A percentile compares a stretch with the other conserved stretches of the same genome.
These are phyloP conservation scores for Antitrichia curtipendula DNA, from an alignment of 225 moss, liverwort and hornwort species.

Conservation along the genomic window DNA sequence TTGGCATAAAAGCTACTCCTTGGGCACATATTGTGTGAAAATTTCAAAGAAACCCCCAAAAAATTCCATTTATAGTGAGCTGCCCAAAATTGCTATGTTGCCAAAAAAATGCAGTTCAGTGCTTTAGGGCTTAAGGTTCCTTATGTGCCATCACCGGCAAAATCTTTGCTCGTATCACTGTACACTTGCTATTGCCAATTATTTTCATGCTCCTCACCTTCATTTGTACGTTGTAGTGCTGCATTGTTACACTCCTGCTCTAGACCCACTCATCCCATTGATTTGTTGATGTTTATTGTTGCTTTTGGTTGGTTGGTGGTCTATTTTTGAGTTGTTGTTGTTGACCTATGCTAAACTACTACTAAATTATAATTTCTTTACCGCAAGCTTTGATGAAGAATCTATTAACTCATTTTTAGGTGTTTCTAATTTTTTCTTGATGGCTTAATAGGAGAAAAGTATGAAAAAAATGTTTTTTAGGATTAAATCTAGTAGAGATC, in stretches of 20 bases:
- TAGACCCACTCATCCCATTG: fast-evolving
- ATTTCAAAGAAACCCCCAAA: too few relatives aligned
- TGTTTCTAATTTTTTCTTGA: neutral
- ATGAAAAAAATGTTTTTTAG: neutral
- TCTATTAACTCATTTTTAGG: fast-evolving
- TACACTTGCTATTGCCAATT: fast-evolving
- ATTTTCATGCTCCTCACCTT: neutral
- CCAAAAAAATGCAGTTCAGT: too few relatives aligned
- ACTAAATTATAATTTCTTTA: fast-evolving
- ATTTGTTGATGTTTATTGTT: neutral
- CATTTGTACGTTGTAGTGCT: neutral
- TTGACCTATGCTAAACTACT: neutral
- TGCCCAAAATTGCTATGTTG: too few relatives aligned
- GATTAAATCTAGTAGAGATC: neutral
- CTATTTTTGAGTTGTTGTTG: too few relatives aligned
- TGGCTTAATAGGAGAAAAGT: fast-evolving
- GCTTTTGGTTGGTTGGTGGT: fast-evolving
- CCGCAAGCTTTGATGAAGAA: fast-evolving
- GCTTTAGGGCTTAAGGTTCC: too few relatives aligned
- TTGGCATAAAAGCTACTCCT: too few relatives aligned
- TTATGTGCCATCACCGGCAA: fast-evolving
- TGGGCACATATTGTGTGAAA: too few relatives aligned
- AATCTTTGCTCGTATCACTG: fast-evolving
- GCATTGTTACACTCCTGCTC: neutral
- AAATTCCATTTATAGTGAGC: too few relatives aligned